Conservation (phyloP, 169 alveolate genomes). For the Ichthyophthirius multifiliis region DNA sequence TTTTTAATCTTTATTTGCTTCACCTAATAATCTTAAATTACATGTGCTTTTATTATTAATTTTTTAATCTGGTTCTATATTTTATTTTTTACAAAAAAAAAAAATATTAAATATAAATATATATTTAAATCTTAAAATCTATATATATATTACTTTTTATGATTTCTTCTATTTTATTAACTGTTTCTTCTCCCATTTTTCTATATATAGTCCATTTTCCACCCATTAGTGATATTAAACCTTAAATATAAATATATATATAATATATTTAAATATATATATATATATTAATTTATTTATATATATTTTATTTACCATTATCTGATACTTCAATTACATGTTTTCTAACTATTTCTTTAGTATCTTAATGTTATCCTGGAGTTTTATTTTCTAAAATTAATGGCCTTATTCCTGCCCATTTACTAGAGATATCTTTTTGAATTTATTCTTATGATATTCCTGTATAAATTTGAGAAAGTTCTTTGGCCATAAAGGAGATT, state of each 20-base stretch:
- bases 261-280: too few relatives aligned
- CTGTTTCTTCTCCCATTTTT: constrained; percentile 89
- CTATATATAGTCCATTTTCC: constrained; percentile 96
- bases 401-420: constrained; percentile 86
- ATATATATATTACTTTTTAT: neutral
- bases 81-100: neutral
- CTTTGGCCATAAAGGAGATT: constrained; percentile 12
- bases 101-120: neutral
- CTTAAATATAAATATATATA: neutral
- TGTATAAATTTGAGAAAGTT: constrained; percentile 8
- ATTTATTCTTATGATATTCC: neutral
- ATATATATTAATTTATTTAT: too few relatives aligned
- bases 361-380: constrained; percentile 45
- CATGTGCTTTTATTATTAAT: constrained; percentile 53
- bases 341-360: constrained; percentile 87
- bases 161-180: constrained; percentile 22
- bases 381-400: constrained; percentile 55
- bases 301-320: constrained; percentile 47
- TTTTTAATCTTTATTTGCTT: constrained; percentile 11
- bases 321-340: constrained; percentile 87
- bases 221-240: constrained; percentile 89
- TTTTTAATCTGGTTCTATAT: constrained; percentile 5
- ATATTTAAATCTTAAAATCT: neutral
- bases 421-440: constrained; percentile 52
- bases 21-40: constrained; percentile 34